Evolutionary conservation across 306 rosid genomes (phyloP).

Genomic region (Lithocarpus polystachyus): DNA sequence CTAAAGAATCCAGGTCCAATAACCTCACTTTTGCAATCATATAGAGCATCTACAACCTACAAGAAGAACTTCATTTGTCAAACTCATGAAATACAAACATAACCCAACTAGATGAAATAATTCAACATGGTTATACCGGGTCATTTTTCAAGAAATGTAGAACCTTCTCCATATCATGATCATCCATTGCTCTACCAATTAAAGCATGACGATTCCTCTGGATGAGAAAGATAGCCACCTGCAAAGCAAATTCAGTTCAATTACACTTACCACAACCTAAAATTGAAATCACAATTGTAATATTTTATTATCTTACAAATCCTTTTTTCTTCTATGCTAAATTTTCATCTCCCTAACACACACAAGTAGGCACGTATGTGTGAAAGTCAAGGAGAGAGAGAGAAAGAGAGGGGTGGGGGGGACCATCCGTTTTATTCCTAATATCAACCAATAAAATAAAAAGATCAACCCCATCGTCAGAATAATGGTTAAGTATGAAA

Average conservation of each 20-base stretch:
- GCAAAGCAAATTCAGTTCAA: constrained; percentile 28
- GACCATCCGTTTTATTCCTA: not conserved
- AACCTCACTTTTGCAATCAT: constrained; percentile 99
- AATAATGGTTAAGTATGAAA: no score
- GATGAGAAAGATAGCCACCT: constrained; percentile 98
- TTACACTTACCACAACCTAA: not conserved
- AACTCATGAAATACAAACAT: constrained; percentile 25
- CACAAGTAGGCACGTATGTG: not conserved
- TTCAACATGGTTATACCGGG: constrained; percentile 54
- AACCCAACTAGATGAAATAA: not conserved
- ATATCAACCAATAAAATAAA: not conserved
- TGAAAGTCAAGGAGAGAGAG: not conserved
- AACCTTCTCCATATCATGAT: constrained; percentile 90
- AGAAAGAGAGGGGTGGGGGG: no score
- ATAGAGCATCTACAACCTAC: constrained; percentile 90
- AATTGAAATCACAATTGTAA: not conserved
- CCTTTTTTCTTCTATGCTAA: not conserved
- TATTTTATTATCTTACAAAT: not conserved
- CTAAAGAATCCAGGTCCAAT: constrained; percentile 98
- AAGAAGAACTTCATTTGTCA: constrained; percentile 5
- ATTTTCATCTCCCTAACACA: not conserved
- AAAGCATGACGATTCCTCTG: constrained; percentile 98
- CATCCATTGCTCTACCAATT: constrained; percentile 98
- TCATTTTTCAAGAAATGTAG: constrained; percentile 85
- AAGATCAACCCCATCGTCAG: not conserved